These are phyloP conservation scores for Camelina hispida DNA, from an alignment of 345 rosid species.

Conservation along the genomic window DNA sequence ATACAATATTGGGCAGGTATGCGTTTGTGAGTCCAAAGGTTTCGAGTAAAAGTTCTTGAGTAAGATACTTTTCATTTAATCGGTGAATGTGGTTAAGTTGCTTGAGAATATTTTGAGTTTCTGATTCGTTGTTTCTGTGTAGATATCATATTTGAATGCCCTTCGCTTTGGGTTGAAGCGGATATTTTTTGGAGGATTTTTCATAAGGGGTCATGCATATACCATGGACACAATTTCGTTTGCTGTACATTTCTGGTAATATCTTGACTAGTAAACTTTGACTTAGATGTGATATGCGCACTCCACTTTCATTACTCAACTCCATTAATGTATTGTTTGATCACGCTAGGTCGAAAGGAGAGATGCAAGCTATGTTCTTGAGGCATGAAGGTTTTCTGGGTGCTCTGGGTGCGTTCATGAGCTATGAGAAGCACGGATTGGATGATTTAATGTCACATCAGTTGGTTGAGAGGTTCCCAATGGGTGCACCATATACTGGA, in stretches of 20 bases:
- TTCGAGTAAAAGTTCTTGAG: not conserved
- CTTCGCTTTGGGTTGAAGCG: constrained; percentile 94
- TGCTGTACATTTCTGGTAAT: constrained; percentile 95
- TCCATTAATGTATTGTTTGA: constrained; percentile 25
- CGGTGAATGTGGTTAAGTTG: not conserved
- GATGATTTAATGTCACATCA: constrained; percentile 99
- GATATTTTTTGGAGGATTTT: constrained; percentile 96
- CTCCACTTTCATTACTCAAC: constrained; percentile 15
- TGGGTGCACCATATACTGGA: constrained; percentile 99
- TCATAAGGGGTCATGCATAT: constrained; percentile 98
- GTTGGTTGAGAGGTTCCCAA: constrained; percentile 98
- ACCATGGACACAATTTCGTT: constrained; percentile 99
- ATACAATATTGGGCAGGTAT: constrained; percentile 97
- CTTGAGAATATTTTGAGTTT: not conserved
- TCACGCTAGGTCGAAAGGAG: constrained; percentile 83
- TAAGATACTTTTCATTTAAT: not conserved
- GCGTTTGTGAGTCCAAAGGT: constrained; percentile 20
- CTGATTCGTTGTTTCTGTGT: constrained; percentile 42
- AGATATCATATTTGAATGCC: constrained; percentile 94
- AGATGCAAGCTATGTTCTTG: constrained; percentile 94
- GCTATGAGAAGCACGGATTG: constrained; percentile 96
- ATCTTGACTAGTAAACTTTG: constrained; percentile 29
- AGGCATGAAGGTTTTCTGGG: constrained; percentile 99
- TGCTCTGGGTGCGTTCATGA: constrained; percentile 98
- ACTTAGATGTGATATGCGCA: not conserved